Conservation (phyloP, 305 asterid genomes). For the Fraxinus paxiana region DNA sequence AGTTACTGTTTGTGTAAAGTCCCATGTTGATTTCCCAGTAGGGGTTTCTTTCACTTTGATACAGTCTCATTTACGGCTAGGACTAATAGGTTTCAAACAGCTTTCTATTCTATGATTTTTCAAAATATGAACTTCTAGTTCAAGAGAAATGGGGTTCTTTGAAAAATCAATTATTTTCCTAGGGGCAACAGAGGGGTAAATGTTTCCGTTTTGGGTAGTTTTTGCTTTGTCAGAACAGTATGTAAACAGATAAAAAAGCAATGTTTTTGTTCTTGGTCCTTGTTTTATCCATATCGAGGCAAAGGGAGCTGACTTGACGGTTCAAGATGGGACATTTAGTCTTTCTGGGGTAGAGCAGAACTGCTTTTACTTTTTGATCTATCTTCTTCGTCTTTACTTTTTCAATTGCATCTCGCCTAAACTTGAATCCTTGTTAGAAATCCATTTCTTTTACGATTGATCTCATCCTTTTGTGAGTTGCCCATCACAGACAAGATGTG, state of each 20-base stretch:
- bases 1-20: neutral
- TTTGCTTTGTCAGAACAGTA: neutral
- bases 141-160: neutral
- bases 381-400: neutral
- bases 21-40: neutral
- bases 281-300: neutral
- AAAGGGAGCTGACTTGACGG: neutral
- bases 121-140: neutral
- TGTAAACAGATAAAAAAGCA: neutral
- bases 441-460: neutral
- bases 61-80: neutral
- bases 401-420: neutral
- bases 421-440: neutral
- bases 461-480: neutral
- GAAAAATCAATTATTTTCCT: neutral
- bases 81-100: neutral
- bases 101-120: neutral
- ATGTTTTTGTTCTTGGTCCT: neutral
- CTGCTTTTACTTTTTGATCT: neutral
- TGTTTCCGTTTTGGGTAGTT: neutral
- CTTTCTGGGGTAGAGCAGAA: neutral
- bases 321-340: neutral
- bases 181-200: neutral
- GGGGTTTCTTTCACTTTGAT: neutral
- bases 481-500: neutral